phyloP scores from a whole-genome alignment of 441 rosid genomes.

The Raphanus hybrid region DNA sequence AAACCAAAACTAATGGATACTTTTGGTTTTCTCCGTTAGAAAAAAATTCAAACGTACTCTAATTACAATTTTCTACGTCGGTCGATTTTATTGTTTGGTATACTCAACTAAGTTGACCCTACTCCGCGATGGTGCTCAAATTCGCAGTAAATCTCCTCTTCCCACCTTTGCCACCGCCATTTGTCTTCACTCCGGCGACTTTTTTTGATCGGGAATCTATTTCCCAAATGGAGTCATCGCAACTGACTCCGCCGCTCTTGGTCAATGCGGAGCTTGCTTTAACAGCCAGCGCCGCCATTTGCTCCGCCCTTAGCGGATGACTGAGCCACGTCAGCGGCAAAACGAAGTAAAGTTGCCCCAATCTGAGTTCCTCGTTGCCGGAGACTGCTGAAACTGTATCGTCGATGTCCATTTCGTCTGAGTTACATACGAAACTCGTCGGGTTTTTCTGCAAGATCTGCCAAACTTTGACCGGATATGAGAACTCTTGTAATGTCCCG shows the following conservation, averaged over 20 bases:
- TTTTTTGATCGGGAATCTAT: conserved; percentile 29
- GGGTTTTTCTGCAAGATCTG: conserved; percentile 61
- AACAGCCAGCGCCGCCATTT: conserved; percentile 92
- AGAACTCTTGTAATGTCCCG: conserved; percentile 71
- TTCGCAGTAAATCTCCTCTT: conserved; percentile 51
- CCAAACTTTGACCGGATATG: conserved; percentile 72
- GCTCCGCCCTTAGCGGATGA: conserved; percentile 43
- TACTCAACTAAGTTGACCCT: conserved; percentile 34
- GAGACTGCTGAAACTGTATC: too few species aligned
- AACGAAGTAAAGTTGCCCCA: too few species aligned
- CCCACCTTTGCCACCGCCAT: conserved; percentile 41
- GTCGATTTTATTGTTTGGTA: neutral
- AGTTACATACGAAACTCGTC: conserved; percentile 68
- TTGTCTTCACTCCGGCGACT: conserved; percentile 13
- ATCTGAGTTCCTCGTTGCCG: too few species aligned
- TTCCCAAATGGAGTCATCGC: conserved; percentile 34
- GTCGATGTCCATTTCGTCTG: too few species aligned
- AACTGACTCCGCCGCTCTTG: conserved; percentile 47
- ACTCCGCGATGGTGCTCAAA: conserved; percentile 71
- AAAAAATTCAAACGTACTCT: conserved; percentile 19
- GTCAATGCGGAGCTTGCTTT: conserved; percentile 80
- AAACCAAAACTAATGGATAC: conserved; percentile 21
- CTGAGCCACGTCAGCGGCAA: too few species aligned
- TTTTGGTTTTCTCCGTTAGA: conserved; percentile 14
- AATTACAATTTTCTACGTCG: conserved; percentile 32